Base-by-base conservation (phyloP, 257 asterid species). In the Solanum chmielewskii region DNA sequence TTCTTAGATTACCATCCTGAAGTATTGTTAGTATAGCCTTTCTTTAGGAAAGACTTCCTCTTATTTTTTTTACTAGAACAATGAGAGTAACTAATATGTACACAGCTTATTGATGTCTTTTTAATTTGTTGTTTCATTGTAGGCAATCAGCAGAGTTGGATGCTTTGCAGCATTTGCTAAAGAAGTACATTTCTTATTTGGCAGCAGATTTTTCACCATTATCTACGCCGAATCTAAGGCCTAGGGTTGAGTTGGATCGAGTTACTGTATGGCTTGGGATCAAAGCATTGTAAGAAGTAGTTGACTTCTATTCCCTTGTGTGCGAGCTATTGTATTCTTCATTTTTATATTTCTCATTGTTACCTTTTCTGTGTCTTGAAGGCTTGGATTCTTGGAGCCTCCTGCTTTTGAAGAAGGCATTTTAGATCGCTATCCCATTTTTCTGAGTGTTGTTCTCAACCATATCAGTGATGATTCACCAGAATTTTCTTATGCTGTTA, bases 321-420 rank as follows among this genome's bases (percentile, higher is more conserved):
- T 87, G 86, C 84, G 42, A 49, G 85, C 85, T 80, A 89, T 82
- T 76, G 84, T 86, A 77, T 44, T 86, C 35, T 66, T 86, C 74
- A 33, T 71, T 60, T 78, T 16, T 84, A 37, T 66, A 86, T 84
- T 89, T 88, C 91, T 64, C 69, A 85, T 88, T 82, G 83, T 88
- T 86, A 49, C 75, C 86, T 88, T 86, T 20, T 71, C 27, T 90
- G 69, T 75, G 33, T 89, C 76, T 91, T 91, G 92, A 93, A 97
- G 99, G 94, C 93, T 95, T 89, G 99, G 99, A 87, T 94, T 94
- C 91, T 89, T 97, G 85, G 99, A 97, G 90, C 97, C 99, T 90
- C 96, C 93, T 83, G 96, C 98, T 88, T 94, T 97, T 93, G 99
- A 97, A 91, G 98, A 97, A 92, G 99, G 99, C 91, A 93, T 97